Conservation (phyloP, 2,329 filamentous ascomycete species). For the Chaetomium olivaceum region DNA sequence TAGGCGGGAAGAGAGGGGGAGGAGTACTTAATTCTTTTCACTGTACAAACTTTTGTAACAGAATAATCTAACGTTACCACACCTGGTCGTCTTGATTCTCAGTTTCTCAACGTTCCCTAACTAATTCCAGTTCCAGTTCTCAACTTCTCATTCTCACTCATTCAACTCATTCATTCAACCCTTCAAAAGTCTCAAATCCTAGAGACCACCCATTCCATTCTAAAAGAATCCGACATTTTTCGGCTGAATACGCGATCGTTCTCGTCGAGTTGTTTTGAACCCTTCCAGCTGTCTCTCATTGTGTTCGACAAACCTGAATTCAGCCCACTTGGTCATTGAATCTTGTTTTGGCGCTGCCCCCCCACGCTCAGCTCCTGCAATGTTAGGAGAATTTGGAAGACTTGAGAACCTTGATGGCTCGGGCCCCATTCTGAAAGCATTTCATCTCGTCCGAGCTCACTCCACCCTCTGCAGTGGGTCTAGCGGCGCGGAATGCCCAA, state of each 20-base stretch:
- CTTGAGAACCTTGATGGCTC: not conserved
- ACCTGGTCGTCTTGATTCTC: not conserved
- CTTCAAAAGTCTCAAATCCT: not conserved
- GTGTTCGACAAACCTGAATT: too few species aligned
- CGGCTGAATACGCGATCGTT: not conserved
- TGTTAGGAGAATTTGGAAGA: not conserved
- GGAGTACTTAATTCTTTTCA: not conserved
- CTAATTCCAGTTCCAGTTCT: too few species aligned
- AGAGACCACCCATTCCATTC: too few species aligned
- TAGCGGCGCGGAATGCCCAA: not conserved
- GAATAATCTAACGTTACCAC: not conserved
- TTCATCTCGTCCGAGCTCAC: too few species aligned
- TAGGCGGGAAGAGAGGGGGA: not conserved
- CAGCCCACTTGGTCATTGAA: not conserved
- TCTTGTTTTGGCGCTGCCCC: too few species aligned
- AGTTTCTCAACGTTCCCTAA: not conserved
- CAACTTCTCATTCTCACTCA: not conserved
- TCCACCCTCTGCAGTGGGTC: not conserved
- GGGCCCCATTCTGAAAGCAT: not conserved
- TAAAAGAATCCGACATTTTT: too few species aligned
- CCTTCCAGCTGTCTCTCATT: too few species aligned
- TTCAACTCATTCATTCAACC: not conserved
- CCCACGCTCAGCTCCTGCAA: not conserved
- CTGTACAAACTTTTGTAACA: not conserved
- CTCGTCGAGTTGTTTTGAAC: not conserved